These are phyloP conservation scores for Tuber microsphaerosporum DNA, from an alignment of 495 filamentous ascomycete species.

Conservation along the genomic window DNA sequence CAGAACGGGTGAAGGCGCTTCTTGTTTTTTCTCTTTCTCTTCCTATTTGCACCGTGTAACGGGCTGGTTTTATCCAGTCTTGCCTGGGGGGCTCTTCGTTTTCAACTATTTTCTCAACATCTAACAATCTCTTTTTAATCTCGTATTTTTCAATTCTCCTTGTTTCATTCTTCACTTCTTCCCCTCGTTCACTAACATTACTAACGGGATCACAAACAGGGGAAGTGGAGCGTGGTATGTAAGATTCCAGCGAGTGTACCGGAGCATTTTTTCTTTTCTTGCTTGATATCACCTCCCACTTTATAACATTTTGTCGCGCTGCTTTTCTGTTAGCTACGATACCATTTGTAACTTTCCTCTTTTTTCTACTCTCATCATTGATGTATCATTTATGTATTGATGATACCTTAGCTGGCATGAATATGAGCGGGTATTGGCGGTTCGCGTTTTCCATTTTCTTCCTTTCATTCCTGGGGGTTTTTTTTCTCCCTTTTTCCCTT, in stretches of 20 bases:
- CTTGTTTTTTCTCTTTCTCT: background rate
- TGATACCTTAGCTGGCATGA: background rate
- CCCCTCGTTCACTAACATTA: background rate
- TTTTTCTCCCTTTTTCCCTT: background rate
- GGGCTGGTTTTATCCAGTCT: background rate
- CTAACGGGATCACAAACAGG: background rate
- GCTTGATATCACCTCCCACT: background rate
- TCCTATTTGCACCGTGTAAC: background rate
- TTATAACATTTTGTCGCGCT: background rate
- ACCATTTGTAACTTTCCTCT: background rate
- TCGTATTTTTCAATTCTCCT: background rate
- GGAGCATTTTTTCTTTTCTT: background rate
- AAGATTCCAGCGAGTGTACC: background rate
- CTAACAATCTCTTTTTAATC: background rate
- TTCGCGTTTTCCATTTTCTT: background rate
- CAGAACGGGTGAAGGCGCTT: constrained; percentile 3
- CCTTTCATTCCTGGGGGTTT: background rate
- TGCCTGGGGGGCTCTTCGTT: background rate
- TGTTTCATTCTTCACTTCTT: background rate
- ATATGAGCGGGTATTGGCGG: background rate
- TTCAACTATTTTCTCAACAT: background rate
- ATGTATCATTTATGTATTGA: background rate
- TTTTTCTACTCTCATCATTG: background rate
- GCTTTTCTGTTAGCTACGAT: background rate
- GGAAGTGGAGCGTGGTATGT: background rate